Evolutionary conservation across 1,284 basidiomycete species (phyloP), one percentile per base, ranked within the genome.

Genomic region (Ustilago sp.): DNA sequence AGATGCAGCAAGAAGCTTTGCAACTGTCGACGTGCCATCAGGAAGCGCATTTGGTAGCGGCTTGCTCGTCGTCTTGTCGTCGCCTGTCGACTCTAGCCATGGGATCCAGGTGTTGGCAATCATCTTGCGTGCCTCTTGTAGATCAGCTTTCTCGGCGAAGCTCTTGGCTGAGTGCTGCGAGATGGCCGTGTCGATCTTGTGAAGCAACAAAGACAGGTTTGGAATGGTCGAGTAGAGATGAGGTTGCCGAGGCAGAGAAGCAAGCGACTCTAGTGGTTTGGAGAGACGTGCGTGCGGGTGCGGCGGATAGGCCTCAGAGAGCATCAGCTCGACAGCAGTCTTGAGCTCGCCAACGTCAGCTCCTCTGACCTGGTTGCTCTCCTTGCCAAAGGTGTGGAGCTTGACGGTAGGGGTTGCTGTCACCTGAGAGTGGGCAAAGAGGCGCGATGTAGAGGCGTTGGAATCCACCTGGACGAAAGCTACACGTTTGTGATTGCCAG

Each of bases 331-430:
- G 2, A 93, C 88, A 79, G 93, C 91, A 0, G 90, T 89, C 69
- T 88, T 88, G 41, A 94, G 85, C 79, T 93, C 92, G 3, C 87
- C 87, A 0, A 89, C 88, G 86, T 93, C 88, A 1, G 91, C 92
- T 0, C 94, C 94, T 79, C 90, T 91, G 75, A 95, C 73, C 83
- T 94, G 93, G 5, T 68, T 74, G 3, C 63, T 55, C 59, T 70
- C 61, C 36, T 80, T 63, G 23, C 78, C 80, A 4, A 71, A 52
- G 1, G 56, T 91, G 88, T 9, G 88, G 93, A 94, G 59, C 92
- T 88, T 85, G 94, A 95, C 4, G 0, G 93, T 94, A 4, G 94
- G 94, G 0, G 93, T 95, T 0, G 89, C 93, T n/a, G 89, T 86
- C 1, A 96, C 90, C 4, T 89, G 88, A 87, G 90, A 45, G 0